These are phyloP conservation scores for Ganoderma sinense DNA, from an alignment of 1,284 basidiomycete genomes.

Conservation along the genomic window DNA sequence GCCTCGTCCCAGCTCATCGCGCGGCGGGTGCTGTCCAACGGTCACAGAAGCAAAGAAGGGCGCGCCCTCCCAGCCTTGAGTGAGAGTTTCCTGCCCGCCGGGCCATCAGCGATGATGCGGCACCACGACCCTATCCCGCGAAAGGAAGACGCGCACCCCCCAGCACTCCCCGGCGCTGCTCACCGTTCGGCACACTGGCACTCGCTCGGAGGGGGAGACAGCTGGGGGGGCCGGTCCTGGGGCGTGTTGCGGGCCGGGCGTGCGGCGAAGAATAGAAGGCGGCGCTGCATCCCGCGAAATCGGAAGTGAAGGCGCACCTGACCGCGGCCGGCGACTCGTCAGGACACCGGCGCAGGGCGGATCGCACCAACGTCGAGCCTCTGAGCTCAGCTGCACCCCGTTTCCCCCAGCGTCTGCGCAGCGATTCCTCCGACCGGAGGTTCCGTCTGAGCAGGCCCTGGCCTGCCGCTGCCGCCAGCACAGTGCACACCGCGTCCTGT, in stretches of 20 bases:
- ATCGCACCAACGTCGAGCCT: neutral
- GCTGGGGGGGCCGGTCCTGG: neutral
- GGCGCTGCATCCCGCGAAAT: neutral
- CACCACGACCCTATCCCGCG: neutral
- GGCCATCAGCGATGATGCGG: neutral
- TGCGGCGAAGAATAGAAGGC: neutral
- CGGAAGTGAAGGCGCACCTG: neutral
- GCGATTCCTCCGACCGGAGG: slow-evolving; percentile 3
- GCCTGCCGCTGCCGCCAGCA: neutral
- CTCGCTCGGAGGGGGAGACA: neutral
- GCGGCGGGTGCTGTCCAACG: neutral
- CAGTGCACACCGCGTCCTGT: neutral
- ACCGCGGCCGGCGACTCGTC: neutral
- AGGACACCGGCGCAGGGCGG: neutral
- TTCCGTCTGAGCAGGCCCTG: neutral
- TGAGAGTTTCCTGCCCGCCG: neutral
- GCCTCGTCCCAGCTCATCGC: neutral
- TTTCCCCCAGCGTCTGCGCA: neutral
- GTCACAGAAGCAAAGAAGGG: neutral
- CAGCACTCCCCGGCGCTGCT: neutral
- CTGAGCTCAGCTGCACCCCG: neutral
- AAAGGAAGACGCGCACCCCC: neutral
- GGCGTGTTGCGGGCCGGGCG: neutral
- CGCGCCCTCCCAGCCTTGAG: neutral
- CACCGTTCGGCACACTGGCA: neutral